Percentiles rank a stretch among this genome's conserved stretches.
phyloP scores from a whole-genome alignment of 768 basidiomycete species.

The Mycena leptocephala region DNA sequence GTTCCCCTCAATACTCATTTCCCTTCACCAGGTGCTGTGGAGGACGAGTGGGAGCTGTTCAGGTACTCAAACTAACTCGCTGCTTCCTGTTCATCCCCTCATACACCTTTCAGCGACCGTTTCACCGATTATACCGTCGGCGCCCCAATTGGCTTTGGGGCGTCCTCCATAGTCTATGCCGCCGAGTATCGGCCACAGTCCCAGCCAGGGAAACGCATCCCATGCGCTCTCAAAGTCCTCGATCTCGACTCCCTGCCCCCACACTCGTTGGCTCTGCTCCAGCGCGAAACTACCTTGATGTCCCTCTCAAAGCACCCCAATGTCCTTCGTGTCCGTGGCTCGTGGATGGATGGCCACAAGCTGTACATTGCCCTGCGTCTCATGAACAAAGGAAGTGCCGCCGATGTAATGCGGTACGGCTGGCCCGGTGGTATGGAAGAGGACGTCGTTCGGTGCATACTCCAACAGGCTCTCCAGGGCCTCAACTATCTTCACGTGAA shows the following conservation, averaged over 20 bases:
- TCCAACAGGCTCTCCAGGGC: slow-evolving; percentile 91
- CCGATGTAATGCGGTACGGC: slow-evolving; percentile 88
- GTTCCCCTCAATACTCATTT: neutral
- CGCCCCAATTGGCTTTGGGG: slow-evolving; percentile 89
- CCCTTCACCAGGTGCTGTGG: slow-evolving; percentile 63
- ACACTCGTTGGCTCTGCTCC: slow-evolving; percentile 79
- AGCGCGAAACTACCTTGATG: slow-evolving; percentile 93
- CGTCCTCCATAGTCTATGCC: slow-evolving; percentile 92
- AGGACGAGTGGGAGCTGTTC: slow-evolving; percentile 88
- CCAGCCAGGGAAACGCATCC: slow-evolving; percentile 53
- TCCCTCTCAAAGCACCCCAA: slow-evolving; percentile 95
- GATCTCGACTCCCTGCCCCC: slow-evolving; percentile 88
- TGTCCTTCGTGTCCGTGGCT: slow-evolving; percentile 91
- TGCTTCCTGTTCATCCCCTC: slow-evolving; percentile 14
- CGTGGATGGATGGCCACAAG: slow-evolving; percentile 89
- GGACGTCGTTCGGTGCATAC: slow-evolving; percentile 87
- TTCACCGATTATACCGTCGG: slow-evolving; percentile 84
- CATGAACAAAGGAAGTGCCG: slow-evolving; percentile 91
- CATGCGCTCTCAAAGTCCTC: slow-evolving; percentile 91
- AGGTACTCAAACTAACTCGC: slow-evolving; percentile 62
- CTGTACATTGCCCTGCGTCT: slow-evolving; percentile 90
- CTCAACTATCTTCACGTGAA: slow-evolving; percentile 92
- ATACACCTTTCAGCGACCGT: slow-evolving; percentile 66
- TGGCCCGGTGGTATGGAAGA: slow-evolving; percentile 95
- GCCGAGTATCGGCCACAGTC: slow-evolving; percentile 72